Percentiles rank a stretch among this genome's conserved stretches.
These are phyloP conservation scores for Albugo candida DNA, from an alignment of 352 stramenopile genomes.

Conservation along the genomic window DNA sequence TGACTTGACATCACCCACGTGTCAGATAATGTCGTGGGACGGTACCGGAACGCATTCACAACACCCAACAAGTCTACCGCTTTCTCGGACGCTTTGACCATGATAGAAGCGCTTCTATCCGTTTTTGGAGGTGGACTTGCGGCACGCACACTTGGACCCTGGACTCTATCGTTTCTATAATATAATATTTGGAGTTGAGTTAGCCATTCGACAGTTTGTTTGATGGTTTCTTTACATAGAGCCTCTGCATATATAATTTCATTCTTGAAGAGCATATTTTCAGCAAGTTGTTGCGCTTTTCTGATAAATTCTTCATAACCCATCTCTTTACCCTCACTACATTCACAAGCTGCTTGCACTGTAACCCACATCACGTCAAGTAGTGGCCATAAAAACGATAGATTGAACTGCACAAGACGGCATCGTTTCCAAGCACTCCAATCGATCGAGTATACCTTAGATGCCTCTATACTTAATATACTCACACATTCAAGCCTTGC, in stretches of 20 bases:
- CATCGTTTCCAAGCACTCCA: conserved; percentile 3
- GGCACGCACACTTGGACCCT: too few species aligned
- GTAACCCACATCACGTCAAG: conserved; percentile 56
- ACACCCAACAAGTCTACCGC: too few species aligned
- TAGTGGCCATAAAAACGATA: conserved; percentile 57
- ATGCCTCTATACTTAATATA: conserved; percentile 4
- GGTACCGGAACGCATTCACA: too few species aligned
- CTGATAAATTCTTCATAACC: conserved; percentile 5
- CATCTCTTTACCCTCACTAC: conserved; percentile 4
- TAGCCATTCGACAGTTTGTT: conserved; percentile 35
- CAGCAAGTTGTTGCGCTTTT: conserved; percentile 24
- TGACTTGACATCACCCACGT: too few species aligned
- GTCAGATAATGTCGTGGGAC: too few species aligned
- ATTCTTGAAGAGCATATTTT: conserved; percentile 29
- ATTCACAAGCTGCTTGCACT: conserved; percentile 7
- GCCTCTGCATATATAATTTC: conserved; percentile 35
- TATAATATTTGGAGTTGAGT: too few species aligned
- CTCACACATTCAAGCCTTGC: conserved; percentile 3
- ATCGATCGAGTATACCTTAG: conserved; percentile 3
- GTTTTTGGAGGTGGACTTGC: too few species aligned
- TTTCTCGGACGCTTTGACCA: too few species aligned
- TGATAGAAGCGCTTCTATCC: too few species aligned
- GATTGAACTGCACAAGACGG: conserved; percentile 29
- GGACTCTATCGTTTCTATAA: too few species aligned
- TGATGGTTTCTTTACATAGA: conserved; percentile 57